These are phyloP conservation scores for Escallonia rubra DNA, from an alignment of 129 eudicot genomes.

Conservation along the genomic window DNA sequence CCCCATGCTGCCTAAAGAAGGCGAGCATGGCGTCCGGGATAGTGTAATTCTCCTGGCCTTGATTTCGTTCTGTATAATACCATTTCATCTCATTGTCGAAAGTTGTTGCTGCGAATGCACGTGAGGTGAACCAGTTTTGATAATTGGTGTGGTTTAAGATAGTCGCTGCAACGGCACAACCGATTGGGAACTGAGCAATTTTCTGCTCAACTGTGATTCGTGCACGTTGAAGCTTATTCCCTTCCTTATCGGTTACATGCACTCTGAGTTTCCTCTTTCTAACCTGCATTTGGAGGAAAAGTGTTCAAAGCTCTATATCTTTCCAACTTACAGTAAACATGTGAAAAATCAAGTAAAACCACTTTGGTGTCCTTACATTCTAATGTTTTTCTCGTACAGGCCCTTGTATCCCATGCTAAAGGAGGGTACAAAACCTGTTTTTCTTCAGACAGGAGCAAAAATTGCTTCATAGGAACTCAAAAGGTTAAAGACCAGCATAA, in stretches of 20 bases:
- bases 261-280: constrained; percentile 31
- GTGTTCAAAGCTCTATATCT: too few species aligned
- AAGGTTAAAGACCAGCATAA: neutral
- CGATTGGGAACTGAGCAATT: constrained; percentile 24
- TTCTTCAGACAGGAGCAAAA: neutral
- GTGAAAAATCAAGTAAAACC: neutral
- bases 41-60: constrained; percentile 24
- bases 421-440: neutral
- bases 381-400: neutral
- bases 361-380: neutral
- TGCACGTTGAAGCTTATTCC: constrained; percentile 14
- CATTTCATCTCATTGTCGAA: constrained; percentile 47
- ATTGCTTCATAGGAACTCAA: neutral
- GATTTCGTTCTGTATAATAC: constrained; percentile 16
- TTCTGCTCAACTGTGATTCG: constrained; percentile 20
- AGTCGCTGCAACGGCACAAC: constrained; percentile 18
- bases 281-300: constrained; percentile 7
- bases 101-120: constrained; percentile 17
- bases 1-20: constrained; percentile 14
- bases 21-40: constrained; percentile 31
- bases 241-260: constrained; percentile 15
- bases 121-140: constrained; percentile 38
- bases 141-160: constrained; percentile 26
- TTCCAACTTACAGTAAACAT: neutral
- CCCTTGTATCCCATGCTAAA: neutral